These are phyloP conservation scores for Septoria linicola DNA, from an alignment of 2,329 filamentous ascomycete species.

Conservation along the genomic window DNA sequence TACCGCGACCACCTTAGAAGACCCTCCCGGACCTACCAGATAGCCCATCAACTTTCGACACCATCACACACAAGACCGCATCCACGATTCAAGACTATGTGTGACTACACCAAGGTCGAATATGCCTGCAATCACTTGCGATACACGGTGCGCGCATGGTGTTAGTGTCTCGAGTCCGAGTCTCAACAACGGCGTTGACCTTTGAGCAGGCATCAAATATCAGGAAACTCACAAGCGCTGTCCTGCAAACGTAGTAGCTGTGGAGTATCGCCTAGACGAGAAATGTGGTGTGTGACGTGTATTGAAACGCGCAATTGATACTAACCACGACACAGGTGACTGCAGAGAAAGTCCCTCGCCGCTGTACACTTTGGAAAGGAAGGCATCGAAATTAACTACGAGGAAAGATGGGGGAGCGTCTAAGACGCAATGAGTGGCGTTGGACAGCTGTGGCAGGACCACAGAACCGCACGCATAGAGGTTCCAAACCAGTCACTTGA, in stretches of 20 bases:
- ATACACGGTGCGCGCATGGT: constrained; percentile 58
- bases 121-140: constrained; percentile 57
- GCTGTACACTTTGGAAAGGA: constrained; percentile 25
- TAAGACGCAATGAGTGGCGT: constrained; percentile 5
- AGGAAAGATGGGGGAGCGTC: constrained; percentile 17
- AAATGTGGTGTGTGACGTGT: constrained; percentile 49
- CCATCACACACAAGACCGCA: background rate
- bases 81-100: constrained; percentile 45
- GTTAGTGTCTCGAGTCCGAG: constrained; percentile 34
- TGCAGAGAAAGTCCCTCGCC: constrained; percentile 22
- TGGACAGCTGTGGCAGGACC: background rate
- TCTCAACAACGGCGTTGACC: background rate
- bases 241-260: constrained; percentile 55
- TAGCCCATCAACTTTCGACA: background rate
- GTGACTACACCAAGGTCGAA: constrained; percentile 60
- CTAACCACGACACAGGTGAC: too few species aligned
- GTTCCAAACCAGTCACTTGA: background rate
- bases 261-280: constrained; percentile 52
- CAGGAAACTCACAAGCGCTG: constrained; percentile 57
- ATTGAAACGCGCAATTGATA: too few species aligned
- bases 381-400: constrained; percentile 15
- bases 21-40: background rate
- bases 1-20: background rate
- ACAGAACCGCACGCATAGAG: background rate
- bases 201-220: constrained; percentile 42